A percentile compares a stretch with the other conserved stretches of the same genome.
Conservation (phyloP, 768 basidiomycete genomes). For the Trametes cingulata region DNA sequence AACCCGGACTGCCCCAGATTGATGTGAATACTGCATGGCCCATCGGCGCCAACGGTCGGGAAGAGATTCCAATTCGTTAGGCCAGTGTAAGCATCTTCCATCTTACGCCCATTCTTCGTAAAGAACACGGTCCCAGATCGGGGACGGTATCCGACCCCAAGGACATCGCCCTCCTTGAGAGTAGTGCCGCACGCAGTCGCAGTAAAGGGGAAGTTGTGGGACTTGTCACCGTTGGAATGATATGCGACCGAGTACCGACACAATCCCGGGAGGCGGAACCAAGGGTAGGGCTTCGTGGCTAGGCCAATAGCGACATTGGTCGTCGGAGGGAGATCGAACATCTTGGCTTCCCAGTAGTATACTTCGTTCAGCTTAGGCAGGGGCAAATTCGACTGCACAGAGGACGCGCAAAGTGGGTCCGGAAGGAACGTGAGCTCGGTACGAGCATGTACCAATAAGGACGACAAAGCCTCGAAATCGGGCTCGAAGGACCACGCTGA, state of each 20-base stretch:
- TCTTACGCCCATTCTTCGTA: slow-evolving; percentile 95
- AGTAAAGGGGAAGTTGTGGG: slow-evolving; percentile 95
- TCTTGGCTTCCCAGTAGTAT: slow-evolving; percentile 99
- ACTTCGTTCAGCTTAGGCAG: slow-evolving; percentile 98
- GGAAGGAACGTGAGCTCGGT: slow-evolving; percentile 98
- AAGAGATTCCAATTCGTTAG: slow-evolving; percentile 91
- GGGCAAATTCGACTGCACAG: slow-evolving; percentile 95
- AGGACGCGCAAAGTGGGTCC: slow-evolving; percentile 92
- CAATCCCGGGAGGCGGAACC: slow-evolving; percentile 88
- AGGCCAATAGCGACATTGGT: slow-evolving; percentile 92
- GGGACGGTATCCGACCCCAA: slow-evolving; percentile 95
- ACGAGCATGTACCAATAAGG: slow-evolving; percentile 89
- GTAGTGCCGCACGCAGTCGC: slow-evolving; percentile 77
- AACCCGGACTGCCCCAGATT: slow-evolving; percentile 98
- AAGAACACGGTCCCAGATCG: slow-evolving; percentile 98
- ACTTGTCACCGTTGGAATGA: slow-evolving; percentile 95
- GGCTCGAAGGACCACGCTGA: slow-evolving; percentile 99
- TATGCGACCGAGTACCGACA: slow-evolving; percentile 91
- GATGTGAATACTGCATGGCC: slow-evolving; percentile 94
- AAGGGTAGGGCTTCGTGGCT: slow-evolving; percentile 96
- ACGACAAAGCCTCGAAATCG: slow-evolving; percentile 93
- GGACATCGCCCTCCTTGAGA: slow-evolving; percentile 91
- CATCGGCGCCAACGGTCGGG: slow-evolving; percentile 95
- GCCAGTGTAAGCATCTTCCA: slow-evolving; percentile 94
- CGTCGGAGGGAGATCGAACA: slow-evolving; percentile 90